A percentile compares a stretch with the other conserved stretches of the same genome.
phyloP scores from a whole-genome alignment of 108 stramenopile genomes.

The Parietichytrium sp. region DNA sequence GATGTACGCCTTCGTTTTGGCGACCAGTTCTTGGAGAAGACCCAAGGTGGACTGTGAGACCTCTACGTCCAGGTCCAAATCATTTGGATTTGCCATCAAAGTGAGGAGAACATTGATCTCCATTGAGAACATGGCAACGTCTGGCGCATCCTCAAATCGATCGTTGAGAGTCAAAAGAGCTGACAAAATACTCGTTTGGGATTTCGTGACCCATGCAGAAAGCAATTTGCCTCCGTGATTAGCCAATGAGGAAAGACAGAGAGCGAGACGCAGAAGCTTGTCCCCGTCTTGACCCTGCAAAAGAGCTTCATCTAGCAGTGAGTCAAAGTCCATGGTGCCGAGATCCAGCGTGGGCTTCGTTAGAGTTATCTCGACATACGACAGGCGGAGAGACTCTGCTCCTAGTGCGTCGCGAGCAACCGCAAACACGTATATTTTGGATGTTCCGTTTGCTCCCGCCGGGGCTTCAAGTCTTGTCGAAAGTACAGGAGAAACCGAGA shows the following conservation, averaged over 20 bases:
- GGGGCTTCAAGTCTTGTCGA: background rate
- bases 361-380: background rate
- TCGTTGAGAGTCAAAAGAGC: no score
- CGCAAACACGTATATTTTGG: background rate
- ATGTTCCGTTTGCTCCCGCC: background rate
- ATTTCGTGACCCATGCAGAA: no score
- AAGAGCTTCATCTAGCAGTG: background rate
- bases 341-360: background rate
- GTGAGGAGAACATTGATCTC: background rate
- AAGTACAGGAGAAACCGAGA: background rate
- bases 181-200: no score
- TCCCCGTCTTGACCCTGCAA: background rate
- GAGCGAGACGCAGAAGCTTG: background rate
- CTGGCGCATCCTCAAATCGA: background rate
- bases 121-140: background rate
- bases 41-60: background rate
- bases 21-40: background rate
- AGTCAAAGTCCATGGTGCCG: background rate
- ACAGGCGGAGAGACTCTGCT: background rate
- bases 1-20: background rate
- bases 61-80: background rate
- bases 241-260: background rate
- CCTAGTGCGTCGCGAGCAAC: conserved; percentile 19
- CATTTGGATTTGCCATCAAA: background rate
- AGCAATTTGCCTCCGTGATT: background rate